Evolutionary conservation across 2,329 filamentous ascomycete genomes (phyloP).

Genomic region (Clarireedia paspali): DNA sequence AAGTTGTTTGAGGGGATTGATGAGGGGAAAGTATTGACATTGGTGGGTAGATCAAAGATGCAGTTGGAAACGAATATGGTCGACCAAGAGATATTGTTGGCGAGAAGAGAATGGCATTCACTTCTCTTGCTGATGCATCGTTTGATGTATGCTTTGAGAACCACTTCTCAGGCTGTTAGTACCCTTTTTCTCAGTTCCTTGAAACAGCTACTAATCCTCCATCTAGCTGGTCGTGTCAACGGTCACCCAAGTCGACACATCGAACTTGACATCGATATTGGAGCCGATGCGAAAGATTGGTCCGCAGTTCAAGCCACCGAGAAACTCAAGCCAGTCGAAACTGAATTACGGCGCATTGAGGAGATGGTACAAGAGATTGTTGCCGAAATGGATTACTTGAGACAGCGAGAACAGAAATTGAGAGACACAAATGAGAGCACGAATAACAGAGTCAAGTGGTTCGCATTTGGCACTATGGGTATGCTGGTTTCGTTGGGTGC

Average conservation of each 20-base stretch:
- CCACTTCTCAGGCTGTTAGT: constrained; percentile 61
- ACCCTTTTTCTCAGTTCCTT: background rate
- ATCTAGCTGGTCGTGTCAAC: constrained; percentile 1
- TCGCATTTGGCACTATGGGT: constrained; percentile 87
- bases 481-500: constrained; percentile 82
- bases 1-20: constrained; percentile 31
- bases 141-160: constrained; percentile 98
- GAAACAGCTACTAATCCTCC: background rate
- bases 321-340: constrained; percentile 96
- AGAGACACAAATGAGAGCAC: constrained; percentile 99
- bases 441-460: constrained; percentile 98
- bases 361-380: constrained; percentile 87
- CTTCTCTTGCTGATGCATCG: constrained; percentile 80
- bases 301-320: constrained; percentile 90
- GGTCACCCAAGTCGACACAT: constrained; percentile 55
- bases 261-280: constrained; percentile 32
- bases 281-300: constrained; percentile 78
- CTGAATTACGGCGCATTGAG: constrained; percentile 85
- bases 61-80: constrained; percentile 93
- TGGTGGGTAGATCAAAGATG: constrained; percentile 72
- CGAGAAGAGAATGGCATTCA: constrained; percentile 80
- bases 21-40: background rate
- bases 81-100: constrained; percentile 84
- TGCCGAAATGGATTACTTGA: constrained; percentile 91
- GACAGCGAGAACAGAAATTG: constrained; percentile 83